Evolutionary conservation across 768 basidiomycete species (phyloP), one percentile per base, ranked within the genome.

Genomic region (Dioszegia crocea): DNA sequence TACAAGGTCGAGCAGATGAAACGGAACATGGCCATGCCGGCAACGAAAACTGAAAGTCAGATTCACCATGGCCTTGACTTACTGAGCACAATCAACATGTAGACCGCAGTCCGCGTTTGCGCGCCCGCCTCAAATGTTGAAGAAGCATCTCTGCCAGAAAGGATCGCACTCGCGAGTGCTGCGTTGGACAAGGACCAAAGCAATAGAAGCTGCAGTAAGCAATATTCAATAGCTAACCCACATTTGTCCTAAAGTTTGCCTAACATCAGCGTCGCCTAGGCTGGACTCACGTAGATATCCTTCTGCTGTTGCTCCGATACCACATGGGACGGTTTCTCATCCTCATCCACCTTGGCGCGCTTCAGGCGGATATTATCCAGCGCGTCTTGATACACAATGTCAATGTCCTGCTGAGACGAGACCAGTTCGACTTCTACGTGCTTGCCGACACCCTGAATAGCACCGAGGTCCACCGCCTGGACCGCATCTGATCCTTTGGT

Each of bases 341-440:
- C 59, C 5, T 46, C 61, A 14, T 70, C 69, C 10, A 70, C 63
- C 23, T 70, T 63, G 2, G 68, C 64, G 2, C 71, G 57, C 40
- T 77, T 75, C 31, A 78, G 79, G 55, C 84, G 82, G 31, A 93
- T 79, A 67, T 90, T 89, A 30, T 83, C 82, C 39, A 92, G 79
- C 0, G 89, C 86, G 66, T 91, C 90, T 69, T 88, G 85, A 64
- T 96, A 93, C 39, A 89, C 84, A 46, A 83, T 84, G 71, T 91
- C 88, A 49, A 87, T 84, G 71, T 91, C 90, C 0, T 86, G 88
- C 16, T 86, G 84, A 61, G 89, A 87, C 0, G 88, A 85, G 23
- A 87, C 82, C 76, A 93, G 83, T 76, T 92, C 88, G 49, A 94
- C 86, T 71, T 92, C 89, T 44, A 94, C 91, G 65, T 88, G 85